Base-by-base conservation (phyloP, 2,329 filamentous ascomycete genomes). In the Exophiala phaeomuriformis region DNA sequence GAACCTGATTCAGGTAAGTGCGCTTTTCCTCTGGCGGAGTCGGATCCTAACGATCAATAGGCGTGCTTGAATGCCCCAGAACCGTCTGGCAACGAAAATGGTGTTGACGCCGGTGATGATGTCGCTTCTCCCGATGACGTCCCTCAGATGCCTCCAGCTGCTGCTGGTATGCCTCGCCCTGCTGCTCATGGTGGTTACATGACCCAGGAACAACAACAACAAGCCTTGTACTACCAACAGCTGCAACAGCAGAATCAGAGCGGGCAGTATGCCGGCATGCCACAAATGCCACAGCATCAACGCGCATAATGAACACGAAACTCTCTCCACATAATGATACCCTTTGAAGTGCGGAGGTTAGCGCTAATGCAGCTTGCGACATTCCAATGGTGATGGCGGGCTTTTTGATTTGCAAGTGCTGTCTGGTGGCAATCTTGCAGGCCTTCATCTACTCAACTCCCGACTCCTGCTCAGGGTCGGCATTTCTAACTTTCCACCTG, bases 41-140 rank as follows among this genome's bases (percentile, higher is more conserved):
- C 6, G 37, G 39, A 8, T 30, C 51, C 37, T 48, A 68, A 64
- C 12, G 28, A 33, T n/a, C 12, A n/a, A 51, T 31, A 97, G 91
- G 90, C 93, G 48, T 98, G 93, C 69, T 75, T 98, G 57, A 98
- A 98, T 71, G 93, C 93, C 19, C 93, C 93, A 40, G 93, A 98
- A 71, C 90, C 91, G 28, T 81, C 83, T 33, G 87, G 87, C 66
- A 84, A 83, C 65, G 88, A 95, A 68, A 90, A 90, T 64, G 86
- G 86, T 48, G 85, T 88, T 58, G 86, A 90, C 61, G 85, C 86
- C 61, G 73, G 77, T 59, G 85, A 86, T 63, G 82, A 86, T 60
- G 86, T 89, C 66, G 90, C 96, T 62, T 94, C 91, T 1, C 90
- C 91, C 50, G 93, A 97, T 72, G 93, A 97, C 70, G 84, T 90